A percentile compares a stretch with the other conserved stretches of the same genome.
phyloP scores from a whole-genome alignment of 1,284 basidiomycete genomes.

The Cutaneotrichosporon daszewskae region DNA sequence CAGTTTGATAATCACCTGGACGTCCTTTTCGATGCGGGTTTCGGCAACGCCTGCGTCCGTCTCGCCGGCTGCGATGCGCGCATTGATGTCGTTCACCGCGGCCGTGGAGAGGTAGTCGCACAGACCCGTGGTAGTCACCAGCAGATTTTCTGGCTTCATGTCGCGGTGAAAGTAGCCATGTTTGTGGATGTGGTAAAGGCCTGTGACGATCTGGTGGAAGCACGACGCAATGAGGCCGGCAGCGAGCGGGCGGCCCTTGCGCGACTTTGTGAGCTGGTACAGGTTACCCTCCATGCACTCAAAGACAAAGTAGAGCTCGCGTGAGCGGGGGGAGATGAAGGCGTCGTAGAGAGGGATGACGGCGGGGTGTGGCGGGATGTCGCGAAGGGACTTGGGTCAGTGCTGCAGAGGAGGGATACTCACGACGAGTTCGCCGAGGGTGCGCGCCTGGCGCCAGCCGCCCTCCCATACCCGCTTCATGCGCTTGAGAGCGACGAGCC shows the following conservation, averaged over 20 bases:
- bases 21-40: constrained; percentile 68
- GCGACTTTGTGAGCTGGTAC: constrained; percentile 96
- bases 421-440: constrained; percentile 93
- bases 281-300: constrained; percentile 99
- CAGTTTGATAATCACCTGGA: constrained; percentile 93
- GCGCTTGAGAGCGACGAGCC: constrained; percentile 92
- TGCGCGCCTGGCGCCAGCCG: constrained; percentile 94
- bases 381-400: constrained; percentile 71
- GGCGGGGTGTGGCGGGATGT: constrained; percentile 90
- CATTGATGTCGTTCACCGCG: constrained; percentile 34
- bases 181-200: constrained; percentile 86
- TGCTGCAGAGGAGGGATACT: constrained; percentile 19
- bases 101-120: constrained; percentile 75
- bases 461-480: constrained; percentile 98
- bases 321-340: constrained; percentile 85
- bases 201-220: constrained; percentile 84
- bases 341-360: constrained; percentile 99
- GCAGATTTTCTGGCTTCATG: constrained; percentile 99
- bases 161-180: constrained; percentile 98
- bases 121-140: constrained; percentile 97
- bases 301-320: constrained; percentile 98
- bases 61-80: constrained; percentile 9
- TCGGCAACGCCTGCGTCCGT: constrained; percentile 1
- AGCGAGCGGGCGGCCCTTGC: constrained; percentile 87
- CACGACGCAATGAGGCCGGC: constrained; percentile 92